Evolutionary conservation across 2,329 filamentous ascomycete genomes (phyloP).

Genomic region (Xenosphaeropsis pyriputrescens): DNA sequence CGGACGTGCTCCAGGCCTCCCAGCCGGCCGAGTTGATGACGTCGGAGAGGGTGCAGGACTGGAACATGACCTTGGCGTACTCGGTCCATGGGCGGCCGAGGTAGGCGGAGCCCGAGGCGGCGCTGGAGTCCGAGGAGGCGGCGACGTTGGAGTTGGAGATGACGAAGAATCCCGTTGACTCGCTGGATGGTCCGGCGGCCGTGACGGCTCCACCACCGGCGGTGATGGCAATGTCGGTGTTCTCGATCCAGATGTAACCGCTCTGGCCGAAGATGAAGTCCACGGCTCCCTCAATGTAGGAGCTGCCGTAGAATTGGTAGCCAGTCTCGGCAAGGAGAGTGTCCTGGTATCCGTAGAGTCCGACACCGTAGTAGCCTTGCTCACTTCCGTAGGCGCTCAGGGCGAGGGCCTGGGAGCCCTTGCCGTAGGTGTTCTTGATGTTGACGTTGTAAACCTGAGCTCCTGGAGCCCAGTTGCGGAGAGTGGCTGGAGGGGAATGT

Average conservation of each 20-base stretch:
- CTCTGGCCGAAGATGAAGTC: slow-evolving; percentile 45
- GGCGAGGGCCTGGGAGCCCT: slow-evolving; percentile 35
- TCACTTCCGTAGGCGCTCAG: slow-evolving; percentile 31
- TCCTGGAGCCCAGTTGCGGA: slow-evolving; percentile 24
- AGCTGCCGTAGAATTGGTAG: slow-evolving; percentile 37
- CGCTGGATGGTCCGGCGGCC: slow-evolving; percentile 25
- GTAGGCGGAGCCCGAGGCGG: slow-evolving; percentile 25
- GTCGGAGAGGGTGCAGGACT: slow-evolving; percentile 27
- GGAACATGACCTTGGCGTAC: slow-evolving; percentile 35
- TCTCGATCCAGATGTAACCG: slow-evolving; percentile 34
- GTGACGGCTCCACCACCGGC: slow-evolving; percentile 30
- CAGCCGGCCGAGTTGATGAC: slow-evolving; percentile 37
- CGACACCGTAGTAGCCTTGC: slow-evolving; percentile 41
- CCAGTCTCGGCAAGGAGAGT: slow-evolving; percentile 34
- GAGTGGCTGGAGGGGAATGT: slow-evolving; percentile 7
- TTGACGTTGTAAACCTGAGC: slow-evolving; percentile 45
- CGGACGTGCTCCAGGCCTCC: slow-evolving; percentile 27
- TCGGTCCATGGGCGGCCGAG: slow-evolving; percentile 37
- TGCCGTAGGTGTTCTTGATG: slow-evolving; percentile 33
- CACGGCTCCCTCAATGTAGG: slow-evolving; percentile 39
- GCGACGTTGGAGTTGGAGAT: slow-evolving; percentile 35
- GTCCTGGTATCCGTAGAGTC: slow-evolving; percentile 41
- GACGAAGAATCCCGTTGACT: slow-evolving; percentile 29
- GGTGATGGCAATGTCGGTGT: slow-evolving; percentile 28
- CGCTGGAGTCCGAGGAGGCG: slow-evolving; percentile 22